Percentiles rank a stretch among this genome's conserved stretches.
These are phyloP conservation scores for Penicillium nordicum DNA, from an alignment of 2,329 filamentous ascomycete species.

Conservation along the genomic window DNA sequence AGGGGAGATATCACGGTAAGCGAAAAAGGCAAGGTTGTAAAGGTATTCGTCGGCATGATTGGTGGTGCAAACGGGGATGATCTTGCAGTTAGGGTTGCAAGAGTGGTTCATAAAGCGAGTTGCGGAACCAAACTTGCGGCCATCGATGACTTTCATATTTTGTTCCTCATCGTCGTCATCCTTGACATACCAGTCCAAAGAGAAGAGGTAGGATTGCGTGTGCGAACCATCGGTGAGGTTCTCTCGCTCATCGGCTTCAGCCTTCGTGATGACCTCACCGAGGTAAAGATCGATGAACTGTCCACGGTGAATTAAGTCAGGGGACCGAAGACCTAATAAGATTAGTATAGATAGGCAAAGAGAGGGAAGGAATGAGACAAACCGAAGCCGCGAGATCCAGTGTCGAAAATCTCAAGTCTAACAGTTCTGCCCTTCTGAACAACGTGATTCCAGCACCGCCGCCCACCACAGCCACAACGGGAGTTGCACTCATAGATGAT, in stretches of 20 bases:
- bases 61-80: conserved; percentile 42
- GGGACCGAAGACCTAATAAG: conserved; percentile 39
- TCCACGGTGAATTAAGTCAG: conserved; percentile 35
- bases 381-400: conserved; percentile 42
- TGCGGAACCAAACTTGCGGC: conserved; percentile 40
- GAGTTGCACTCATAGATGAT: conserved; percentile 45
- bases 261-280: conserved; percentile 43
- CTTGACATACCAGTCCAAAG: conserved; percentile 37
- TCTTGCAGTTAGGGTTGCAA: conserved; percentile 47
- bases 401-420: conserved; percentile 43
- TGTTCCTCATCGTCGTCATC: conserved; percentile 22
- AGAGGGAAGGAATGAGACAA: conserved; percentile 2
- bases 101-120: conserved; percentile 50
- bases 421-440: conserved; percentile 42
- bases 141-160: conserved; percentile 43
- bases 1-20: conserved; percentile 40
- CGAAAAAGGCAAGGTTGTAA: conserved; percentile 49
- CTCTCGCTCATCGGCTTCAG: conserved; percentile 40
- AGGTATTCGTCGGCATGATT: conserved; percentile 39
- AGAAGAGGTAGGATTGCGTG: conserved; percentile 42
- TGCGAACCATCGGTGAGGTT: conserved; percentile 20
- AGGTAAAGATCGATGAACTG: conserved; percentile 48
- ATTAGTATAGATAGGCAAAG: conserved; percentile 2
- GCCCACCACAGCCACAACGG: conserved; percentile 33
- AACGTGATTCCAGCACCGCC: conserved; percentile 42